phyloP scores from a whole-genome alignment of 2,329 filamentous ascomycete species.

The Ceratocystis harringtonii region DNA sequence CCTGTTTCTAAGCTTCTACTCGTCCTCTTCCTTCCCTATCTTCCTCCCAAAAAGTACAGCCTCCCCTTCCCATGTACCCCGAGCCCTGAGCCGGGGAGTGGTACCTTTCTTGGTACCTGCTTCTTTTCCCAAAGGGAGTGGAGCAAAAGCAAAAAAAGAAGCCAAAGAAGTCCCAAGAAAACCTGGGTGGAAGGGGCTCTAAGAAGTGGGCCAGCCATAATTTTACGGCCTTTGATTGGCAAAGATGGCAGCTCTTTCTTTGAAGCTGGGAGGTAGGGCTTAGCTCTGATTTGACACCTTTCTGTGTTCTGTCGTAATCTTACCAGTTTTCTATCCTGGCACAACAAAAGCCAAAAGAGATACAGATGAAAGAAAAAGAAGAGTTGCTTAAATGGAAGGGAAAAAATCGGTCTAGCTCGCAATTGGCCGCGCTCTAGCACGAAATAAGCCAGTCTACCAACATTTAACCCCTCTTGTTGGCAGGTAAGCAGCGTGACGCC shows the following conservation, averaged over 20 bases:
- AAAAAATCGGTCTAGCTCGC: neutral
- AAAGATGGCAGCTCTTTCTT: neutral
- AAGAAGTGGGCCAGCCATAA: neutral
- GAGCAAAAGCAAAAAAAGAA: constrained; percentile 1
- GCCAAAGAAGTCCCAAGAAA: neutral
- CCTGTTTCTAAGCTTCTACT: neutral
- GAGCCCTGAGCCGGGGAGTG: neutral
- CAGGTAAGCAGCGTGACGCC: neutral
- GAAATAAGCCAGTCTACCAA: too few species aligned
- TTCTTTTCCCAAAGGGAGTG: constrained; percentile 4
- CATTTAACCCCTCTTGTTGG: neutral
- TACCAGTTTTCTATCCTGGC: neutral
- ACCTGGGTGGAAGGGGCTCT: neutral
- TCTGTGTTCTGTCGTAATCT: neutral
- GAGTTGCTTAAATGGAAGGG: neutral
- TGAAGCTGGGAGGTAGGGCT: neutral
- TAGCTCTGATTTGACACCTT: constrained; percentile 6
- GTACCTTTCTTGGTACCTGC: constrained; percentile 12
- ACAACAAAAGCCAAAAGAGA: too few species aligned
- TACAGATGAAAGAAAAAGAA: neutral
- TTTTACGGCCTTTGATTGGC: neutral
- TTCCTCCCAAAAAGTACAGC: neutral
- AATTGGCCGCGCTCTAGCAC: too few species aligned
- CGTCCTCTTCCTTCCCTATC: neutral
- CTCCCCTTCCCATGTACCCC: constrained; percentile 1